Percentiles rank a stretch among this genome's conserved stretches.
phyloP scores from a whole-genome alignment of 805 yeast genomes.

The Brettanomyces anomalus region DNA sequence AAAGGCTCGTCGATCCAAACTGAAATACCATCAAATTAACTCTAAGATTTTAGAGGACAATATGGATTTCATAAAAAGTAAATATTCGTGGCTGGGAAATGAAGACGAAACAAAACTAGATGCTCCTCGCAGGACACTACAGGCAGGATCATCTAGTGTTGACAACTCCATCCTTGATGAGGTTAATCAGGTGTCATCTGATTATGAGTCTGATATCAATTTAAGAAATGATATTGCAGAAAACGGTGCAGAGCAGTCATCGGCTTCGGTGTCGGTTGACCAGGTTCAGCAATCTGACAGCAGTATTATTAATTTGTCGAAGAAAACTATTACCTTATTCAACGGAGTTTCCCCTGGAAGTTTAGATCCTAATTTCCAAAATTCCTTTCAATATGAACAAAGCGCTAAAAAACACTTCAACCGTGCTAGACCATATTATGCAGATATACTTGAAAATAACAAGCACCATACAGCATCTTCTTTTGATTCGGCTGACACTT shows the following conservation, averaged over 20 bases:
- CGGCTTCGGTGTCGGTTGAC: neutral
- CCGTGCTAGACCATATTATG: neutral
- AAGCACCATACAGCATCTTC: neutral
- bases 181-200: constrained; percentile 28
- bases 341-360: constrained; percentile 8
- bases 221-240: neutral
- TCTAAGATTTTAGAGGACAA: constrained; percentile 2
- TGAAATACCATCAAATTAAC: constrained; percentile 8
- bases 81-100: constrained; percentile 3
- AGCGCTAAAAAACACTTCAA: neutral
- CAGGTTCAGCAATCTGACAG: neutral
- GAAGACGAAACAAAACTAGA: neutral
- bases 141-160: constrained; percentile 6
- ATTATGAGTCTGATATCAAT: neutral
- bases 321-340: constrained; percentile 25
- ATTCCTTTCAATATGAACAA: neutral
- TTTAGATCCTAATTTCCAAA: neutral
- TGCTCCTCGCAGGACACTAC: neutral
- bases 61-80: constrained; percentile 4
- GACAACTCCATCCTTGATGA: constrained; percentile 27
- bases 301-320: constrained; percentile 7
- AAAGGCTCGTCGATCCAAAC: neutral
- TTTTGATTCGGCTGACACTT: neutral
- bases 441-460: constrained; percentile 3
- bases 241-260: neutral